These are phyloP conservation scores for Buddleja alternifolia DNA, from an alignment of 257 asterid species.

Conservation along the genomic window DNA sequence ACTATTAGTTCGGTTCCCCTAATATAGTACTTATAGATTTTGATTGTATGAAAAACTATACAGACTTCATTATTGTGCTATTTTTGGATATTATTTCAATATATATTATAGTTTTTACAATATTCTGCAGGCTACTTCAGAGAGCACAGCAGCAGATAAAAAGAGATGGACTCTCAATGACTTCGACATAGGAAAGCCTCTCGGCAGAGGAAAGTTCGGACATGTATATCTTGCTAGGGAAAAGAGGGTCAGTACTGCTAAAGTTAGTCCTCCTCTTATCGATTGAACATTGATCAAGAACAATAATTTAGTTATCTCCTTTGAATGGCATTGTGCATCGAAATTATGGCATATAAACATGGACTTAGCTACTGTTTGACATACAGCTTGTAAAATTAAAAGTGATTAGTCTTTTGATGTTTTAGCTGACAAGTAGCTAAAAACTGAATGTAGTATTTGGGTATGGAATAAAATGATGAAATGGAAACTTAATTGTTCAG, in stretches of 20 bases:
- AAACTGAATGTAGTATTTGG: not conserved
- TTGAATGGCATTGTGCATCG: not conserved
- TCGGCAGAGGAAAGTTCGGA: constrained; percentile 96
- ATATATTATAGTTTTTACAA: too few relatives aligned
- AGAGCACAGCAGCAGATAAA: constrained; percentile 56
- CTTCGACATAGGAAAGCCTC: constrained; percentile 97
- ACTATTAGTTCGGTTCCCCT: not conserved
- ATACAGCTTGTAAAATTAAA: not conserved
- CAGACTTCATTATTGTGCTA: not conserved
- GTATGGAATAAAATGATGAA: constrained; percentile 1
- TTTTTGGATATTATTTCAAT: not conserved
- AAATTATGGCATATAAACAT: not conserved
- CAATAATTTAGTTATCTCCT: not conserved
- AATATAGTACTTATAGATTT: not conserved
- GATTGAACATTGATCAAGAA: not conserved
- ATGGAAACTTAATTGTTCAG: not conserved
- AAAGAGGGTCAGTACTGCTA: constrained; percentile 56
- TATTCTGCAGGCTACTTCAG: constrained; percentile 50
- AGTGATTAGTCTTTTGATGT: not conserved
- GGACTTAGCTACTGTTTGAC: not conserved
- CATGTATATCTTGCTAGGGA: constrained; percentile 96
- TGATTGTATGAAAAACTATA: constrained; percentile 13
- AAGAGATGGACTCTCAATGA: constrained; percentile 83
- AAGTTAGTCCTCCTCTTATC: not conserved
- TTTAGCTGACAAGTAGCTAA: not conserved